Conservation (phyloP, 495 filamentous ascomycete genomes). For the Aspergillus sclerotioniger region DNA sequence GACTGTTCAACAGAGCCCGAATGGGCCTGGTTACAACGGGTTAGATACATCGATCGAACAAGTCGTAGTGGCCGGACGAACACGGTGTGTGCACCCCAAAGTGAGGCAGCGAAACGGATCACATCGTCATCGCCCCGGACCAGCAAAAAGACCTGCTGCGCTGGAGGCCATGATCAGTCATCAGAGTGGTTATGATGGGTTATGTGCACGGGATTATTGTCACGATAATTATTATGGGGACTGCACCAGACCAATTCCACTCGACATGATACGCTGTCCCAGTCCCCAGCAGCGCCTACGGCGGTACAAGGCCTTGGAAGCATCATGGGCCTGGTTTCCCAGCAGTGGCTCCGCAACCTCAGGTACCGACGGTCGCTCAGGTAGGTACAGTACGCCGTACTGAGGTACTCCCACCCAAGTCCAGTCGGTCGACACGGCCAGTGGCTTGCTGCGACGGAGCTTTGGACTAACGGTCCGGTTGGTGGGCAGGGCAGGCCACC, state of each 20-base stretch:
- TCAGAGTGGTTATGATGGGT: constrained; percentile 12
- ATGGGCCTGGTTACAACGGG: constrained; percentile 6
- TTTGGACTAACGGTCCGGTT: background rate
- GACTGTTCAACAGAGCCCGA: constrained; percentile 18
- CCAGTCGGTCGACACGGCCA: background rate
- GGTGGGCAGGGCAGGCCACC: constrained; percentile 11
- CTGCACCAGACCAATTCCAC: background rate
- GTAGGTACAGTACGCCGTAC: background rate
- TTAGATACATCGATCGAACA: constrained; percentile 4
- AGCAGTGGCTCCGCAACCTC: background rate
- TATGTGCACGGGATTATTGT: background rate
- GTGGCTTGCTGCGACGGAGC: background rate
- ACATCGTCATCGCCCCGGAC: constrained; percentile 26
- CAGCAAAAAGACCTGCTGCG: constrained; percentile 12
- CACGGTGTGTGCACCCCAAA: constrained; percentile 23
- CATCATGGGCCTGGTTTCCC: background rate
- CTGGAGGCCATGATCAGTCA: constrained; percentile 20
- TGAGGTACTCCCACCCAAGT: background rate
- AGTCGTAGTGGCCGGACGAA: constrained; percentile 6
- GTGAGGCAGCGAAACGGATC: constrained; percentile 52
- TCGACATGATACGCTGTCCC: background rate
- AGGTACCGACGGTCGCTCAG: background rate
- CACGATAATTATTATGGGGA: no score
- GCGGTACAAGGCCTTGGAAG: constrained; percentile 6
- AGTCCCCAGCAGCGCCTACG: constrained; percentile 15